A percentile compares a stretch with the other conserved stretches of the same genome.
phyloP scores from a whole-genome alignment of 2,329 filamentous ascomycete species.

The Aspergillus piperis region DNA sequence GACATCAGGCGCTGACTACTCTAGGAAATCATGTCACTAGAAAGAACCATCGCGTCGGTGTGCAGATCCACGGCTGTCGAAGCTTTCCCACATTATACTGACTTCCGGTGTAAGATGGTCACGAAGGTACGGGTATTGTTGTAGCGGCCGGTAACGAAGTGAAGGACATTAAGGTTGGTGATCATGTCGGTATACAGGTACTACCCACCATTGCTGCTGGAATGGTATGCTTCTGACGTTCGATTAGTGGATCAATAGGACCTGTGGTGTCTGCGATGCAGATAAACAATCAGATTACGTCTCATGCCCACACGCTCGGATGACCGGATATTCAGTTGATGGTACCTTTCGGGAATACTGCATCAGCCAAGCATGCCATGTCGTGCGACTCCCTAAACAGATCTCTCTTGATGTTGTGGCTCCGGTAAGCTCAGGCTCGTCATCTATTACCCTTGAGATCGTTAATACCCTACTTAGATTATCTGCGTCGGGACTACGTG shows the following conservation, averaged over 20 bases:
- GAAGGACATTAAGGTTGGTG: background rate
- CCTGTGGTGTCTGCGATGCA: constrained; percentile 4
- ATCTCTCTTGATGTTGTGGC: constrained; percentile 4
- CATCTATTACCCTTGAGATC: background rate
- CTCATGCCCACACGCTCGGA: background rate
- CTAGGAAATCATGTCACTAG: background rate
- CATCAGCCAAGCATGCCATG: background rate
- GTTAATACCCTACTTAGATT: background rate
- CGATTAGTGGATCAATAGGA: constrained; percentile 2
- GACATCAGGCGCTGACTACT: background rate
- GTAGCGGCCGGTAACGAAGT: background rate
- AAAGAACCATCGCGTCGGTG: background rate
- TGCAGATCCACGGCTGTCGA: background rate
- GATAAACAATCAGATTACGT: background rate
- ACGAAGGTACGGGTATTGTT: constrained; percentile 7
- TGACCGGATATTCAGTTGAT: constrained; percentile 3
- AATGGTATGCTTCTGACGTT: fast-evolving
- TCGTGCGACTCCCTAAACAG: constrained; percentile 1
- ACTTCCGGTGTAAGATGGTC: background rate
- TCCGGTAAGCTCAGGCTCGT: background rate
- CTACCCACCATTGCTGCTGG: background rate
- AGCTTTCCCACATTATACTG: background rate
- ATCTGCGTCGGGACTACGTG: constrained; percentile 2
- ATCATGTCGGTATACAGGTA: constrained; percentile 10
- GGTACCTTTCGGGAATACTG: constrained; percentile 2